A percentile compares a stretch with the other conserved stretches of the same genome.
These are phyloP conservation scores for Globisporangium heterothallicum DNA, from an alignment of 352 stramenopile genomes.

Conservation along the genomic window DNA sequence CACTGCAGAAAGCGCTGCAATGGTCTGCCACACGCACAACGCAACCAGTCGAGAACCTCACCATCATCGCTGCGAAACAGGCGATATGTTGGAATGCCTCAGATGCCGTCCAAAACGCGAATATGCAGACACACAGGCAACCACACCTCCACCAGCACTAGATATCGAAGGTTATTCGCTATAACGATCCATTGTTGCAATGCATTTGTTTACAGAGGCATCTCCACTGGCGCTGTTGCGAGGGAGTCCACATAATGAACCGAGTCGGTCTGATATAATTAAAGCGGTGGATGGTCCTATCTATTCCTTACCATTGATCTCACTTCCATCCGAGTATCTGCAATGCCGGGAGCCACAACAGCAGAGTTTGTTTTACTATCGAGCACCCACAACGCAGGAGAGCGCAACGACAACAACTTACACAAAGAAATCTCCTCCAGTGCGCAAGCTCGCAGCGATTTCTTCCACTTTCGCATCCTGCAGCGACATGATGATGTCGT, in stretches of 20 bases:
- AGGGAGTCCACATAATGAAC: too few relatives aligned
- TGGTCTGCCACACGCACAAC: neutral
- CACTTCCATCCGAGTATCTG: neutral
- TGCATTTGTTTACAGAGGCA: neutral
- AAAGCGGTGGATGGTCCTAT: neutral
- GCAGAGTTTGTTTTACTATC: neutral
- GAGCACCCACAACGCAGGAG: neutral
- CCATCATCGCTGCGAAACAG: neutral
- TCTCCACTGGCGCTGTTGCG: too few relatives aligned
- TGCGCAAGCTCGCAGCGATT: conserved; percentile 15
- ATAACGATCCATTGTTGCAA: too few relatives aligned
- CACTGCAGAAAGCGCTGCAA: too few relatives aligned
- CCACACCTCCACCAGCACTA: neutral
- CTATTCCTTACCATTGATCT: neutral
- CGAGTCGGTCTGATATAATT: too few relatives aligned
- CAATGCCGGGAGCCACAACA: neutral
- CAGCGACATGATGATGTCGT: conserved; percentile 42
- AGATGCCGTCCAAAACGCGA: too few relatives aligned
- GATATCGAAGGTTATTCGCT: too few relatives aligned
- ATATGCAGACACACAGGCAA: too few relatives aligned
- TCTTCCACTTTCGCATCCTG: conserved; percentile 28
- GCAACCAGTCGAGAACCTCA: neutral
- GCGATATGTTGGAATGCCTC: too few relatives aligned
- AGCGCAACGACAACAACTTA: neutral
- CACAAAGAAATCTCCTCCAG: conserved; percentile 17